Base-by-base conservation (phyloP, 2,329 filamentous ascomycete genomes). In the Uncinocarpus reesii region DNA sequence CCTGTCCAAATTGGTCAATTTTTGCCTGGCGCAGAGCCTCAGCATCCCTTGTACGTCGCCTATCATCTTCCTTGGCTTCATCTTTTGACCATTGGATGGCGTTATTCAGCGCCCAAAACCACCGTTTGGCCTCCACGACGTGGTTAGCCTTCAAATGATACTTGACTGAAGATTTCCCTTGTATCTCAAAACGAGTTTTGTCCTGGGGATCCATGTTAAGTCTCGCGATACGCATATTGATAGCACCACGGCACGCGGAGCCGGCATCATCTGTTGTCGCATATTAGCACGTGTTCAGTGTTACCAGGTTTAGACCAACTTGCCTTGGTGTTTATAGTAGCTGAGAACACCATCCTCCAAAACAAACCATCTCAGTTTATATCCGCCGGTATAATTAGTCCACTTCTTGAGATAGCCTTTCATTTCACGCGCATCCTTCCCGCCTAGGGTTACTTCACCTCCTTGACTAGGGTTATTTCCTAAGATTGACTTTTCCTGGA, bases 61-160 rank as follows among this genome's bases (percentile, higher is more conserved):
- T 81, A 61, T 90, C 83, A 59, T 95, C 90, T 64, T 94, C 87
- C 57, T 84, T 89, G 6, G 87, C 89, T 68, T 96, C 92, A 60
- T 98, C 92, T 66, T 98, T 98, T 54, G 87, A 83, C 84, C 87
- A 96, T 63, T 96, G 92, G 42, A 98, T 98, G 4, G 92, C 90
- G 64, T 98, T 98, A 70, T 98, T 98, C 54, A 98, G 73, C 0
- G 92, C 86, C 92, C 92, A 98, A 67, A 93, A 98, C 92, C 92
- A 98, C 48, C 92, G 80, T 68, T 98, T 98, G 4, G 92, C 90
- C 66, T 98, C 92, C 23, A 96, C 90, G 62, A 95, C 85, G 66
- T 98, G 92, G 60, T 98, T 98, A 0, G 92, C 92, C 66, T 95
- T 96, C 46, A 98, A 75, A 42, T 93, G 90, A 64, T 98, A 98